A percentile compares a stretch with the other conserved stretches of the same genome.
phyloP scores from a whole-genome alignment of 2,329 filamentous ascomycete species.

The Exophiala alcalophila region DNA sequence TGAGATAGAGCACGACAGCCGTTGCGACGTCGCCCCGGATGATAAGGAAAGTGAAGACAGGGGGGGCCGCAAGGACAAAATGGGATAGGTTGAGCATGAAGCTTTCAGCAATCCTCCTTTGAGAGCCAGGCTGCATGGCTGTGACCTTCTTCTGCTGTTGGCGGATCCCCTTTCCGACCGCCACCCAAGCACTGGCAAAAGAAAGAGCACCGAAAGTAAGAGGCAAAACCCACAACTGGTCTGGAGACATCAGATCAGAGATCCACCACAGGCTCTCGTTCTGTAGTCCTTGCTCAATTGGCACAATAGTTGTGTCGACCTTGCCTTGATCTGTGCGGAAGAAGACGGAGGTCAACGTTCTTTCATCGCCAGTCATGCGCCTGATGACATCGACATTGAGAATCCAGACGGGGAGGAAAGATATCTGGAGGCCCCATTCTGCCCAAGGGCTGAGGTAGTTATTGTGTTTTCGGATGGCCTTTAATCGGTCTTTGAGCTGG shows the following conservation, averaged over 20 bases:
- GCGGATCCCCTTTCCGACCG: constrained; percentile 8
- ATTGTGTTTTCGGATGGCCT: constrained; percentile 28
- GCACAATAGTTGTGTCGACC: constrained; percentile 30
- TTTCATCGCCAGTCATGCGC: constrained; percentile 21
- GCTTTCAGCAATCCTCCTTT: neutral
- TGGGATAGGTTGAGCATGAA: constrained; percentile 13
- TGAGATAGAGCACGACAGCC: constrained; percentile 22
- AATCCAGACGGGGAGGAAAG: constrained; percentile 24
- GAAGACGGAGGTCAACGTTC: constrained; percentile 15
- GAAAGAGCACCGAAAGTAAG: constrained; percentile 17
- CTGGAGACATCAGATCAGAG: constrained; percentile 45
- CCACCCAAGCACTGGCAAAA: constrained; percentile 14
- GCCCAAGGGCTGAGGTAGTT: constrained; percentile 4
- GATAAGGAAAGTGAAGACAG: constrained; percentile 16
- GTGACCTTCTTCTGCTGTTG: constrained; percentile 2
- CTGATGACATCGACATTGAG: constrained; percentile 22
- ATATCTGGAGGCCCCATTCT: constrained; percentile 11
- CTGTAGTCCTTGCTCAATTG: constrained; percentile 50
- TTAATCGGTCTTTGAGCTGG: constrained; percentile 17
- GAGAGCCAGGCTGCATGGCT: neutral
- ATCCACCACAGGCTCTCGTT: constrained; percentile 62
- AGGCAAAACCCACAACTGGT: constrained; percentile 21
- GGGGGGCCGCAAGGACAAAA: constrained; percentile 4
- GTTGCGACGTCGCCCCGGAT: constrained; percentile 18
- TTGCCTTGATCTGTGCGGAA: constrained; percentile 10